Percentiles rank a stretch among this genome's conserved stretches.
Evolutionary conservation across 1,284 basidiomycete genomes (phyloP).

Genomic region (Dichomitus squalens): DNA sequence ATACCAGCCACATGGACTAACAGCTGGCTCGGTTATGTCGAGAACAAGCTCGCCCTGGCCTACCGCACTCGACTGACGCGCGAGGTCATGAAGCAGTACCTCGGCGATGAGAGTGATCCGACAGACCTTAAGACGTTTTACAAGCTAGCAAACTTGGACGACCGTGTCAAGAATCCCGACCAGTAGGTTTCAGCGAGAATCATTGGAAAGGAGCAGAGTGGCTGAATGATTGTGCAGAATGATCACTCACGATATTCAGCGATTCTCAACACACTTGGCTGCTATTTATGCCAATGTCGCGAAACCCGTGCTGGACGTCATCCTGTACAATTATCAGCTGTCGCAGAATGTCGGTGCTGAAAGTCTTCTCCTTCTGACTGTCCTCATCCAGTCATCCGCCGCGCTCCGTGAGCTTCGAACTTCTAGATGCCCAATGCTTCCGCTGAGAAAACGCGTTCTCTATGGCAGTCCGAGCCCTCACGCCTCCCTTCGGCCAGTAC

Average conservation of each 20-base stretch:
- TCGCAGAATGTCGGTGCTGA: slow-evolving; percentile 95
- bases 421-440: background rate
- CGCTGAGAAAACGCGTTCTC: background rate
- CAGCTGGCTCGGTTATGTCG: slow-evolving; percentile 93
- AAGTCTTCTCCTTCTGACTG: slow-evolving; percentile 83
- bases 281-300: slow-evolving; percentile 95
- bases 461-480: slow-evolving; percentile 74
- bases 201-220: background rate
- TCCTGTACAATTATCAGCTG: slow-evolving; percentile 96
- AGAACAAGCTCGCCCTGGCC: slow-evolving; percentile 91
- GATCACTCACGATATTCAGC: slow-evolving; percentile 95
- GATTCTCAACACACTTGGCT: slow-evolving; percentile 89
- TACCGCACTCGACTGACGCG: slow-evolving; percentile 90
- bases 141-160: slow-evolving; percentile 93
- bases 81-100: slow-evolving; percentile 83
- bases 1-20: slow-evolving; percentile 97
- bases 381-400: slow-evolving; percentile 84
- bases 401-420: slow-evolving; percentile 61
- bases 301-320: slow-evolving; percentile 92
- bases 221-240: slow-evolving; percentile 51
- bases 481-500: slow-evolving; percentile 94
- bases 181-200: slow-evolving; percentile 55
- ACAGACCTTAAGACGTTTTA: slow-evolving; percentile 83
- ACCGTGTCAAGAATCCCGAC: slow-evolving; percentile 95
- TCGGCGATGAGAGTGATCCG: slow-evolving; percentile 72